Evolutionary conservation across 305 asterid species (phyloP), one percentile per base, ranked within the genome.

Genomic region (Rubia peregrina): DNA sequence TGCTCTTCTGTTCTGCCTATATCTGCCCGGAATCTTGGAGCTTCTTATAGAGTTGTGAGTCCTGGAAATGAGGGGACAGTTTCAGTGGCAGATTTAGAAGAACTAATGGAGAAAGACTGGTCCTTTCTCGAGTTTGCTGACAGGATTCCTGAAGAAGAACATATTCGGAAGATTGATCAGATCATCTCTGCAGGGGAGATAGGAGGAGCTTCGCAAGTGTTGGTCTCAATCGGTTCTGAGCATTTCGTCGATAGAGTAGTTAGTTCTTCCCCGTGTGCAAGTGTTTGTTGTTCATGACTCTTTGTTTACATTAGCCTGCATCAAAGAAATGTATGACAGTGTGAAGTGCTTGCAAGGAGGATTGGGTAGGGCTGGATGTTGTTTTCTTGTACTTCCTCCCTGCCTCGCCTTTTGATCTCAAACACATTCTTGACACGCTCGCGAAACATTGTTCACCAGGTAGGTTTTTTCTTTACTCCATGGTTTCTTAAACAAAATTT

Each of bases 331-430:
- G 61, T 76, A 82, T 66, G 98, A 93, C 80, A 77, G 71, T 67
- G 87, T 94, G 67, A 85, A 85, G 72, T 94, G 97, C 74, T 91
- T 95, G 97, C 98, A 94, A 85, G 97, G 86, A 88, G 68, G 90
- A 88, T 70, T 94, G 96, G 96, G 53, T 85, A 53, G 75, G 83
- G 44, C 87, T 94, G 65, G 96, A 91, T 69, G 90, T 78, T 56
- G 81, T 93, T 17, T 93, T 82, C 78, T 82, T 94, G 22, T 91
- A 85, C 80, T 94, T 85, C 88, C 92, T 89, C 76, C 99, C 96
- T 60, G 96, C 86, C 71, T 77, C 89, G 75, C 84, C 96, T 73
- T 79, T 76, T 77, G 82, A 80, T 41, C 89, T 91, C 62, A 79
- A 68, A 71, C 88, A 80, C 76, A 63, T 94, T 78, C 87, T 94